Conservation (phyloP, 495 filamentous ascomycete species). For the Neurospora intermedia region DNA sequence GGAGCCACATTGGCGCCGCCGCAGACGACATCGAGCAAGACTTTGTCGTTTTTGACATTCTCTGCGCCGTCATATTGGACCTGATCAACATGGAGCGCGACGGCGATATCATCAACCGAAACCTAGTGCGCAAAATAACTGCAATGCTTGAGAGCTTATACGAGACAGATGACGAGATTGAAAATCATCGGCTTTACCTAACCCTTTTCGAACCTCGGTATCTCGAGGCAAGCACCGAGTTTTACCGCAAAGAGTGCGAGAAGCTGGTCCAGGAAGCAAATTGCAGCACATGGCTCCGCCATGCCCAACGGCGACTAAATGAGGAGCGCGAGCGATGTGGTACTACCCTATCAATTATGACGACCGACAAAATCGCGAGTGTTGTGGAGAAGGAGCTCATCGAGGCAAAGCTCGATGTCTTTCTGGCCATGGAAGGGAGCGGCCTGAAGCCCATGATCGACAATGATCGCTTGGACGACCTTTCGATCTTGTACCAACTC, state of each 20-base stretch:
- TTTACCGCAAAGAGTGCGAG: constrained; percentile 68
- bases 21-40: constrained; percentile 19
- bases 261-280: constrained; percentile 65
- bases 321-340: constrained; percentile 77
- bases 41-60: constrained; percentile 50
- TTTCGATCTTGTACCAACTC: constrained; percentile 66
- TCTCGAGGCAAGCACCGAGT: constrained; percentile 54
- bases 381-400: constrained; percentile 80
- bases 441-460: constrained; percentile 87
- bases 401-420: constrained; percentile 59
- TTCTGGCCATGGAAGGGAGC: constrained; percentile 73
- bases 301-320: constrained; percentile 56
- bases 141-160: constrained; percentile 90
- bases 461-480: constrained; percentile 66
- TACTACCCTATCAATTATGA: constrained; percentile 61
- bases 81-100: constrained; percentile 87
- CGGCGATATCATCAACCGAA: constrained; percentile 80
- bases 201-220: constrained; percentile 74
- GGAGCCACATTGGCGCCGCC: constrained; percentile 30
- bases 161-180: constrained; percentile 62
- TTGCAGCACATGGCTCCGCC: constrained; percentile 73
- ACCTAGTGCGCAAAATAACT: constrained; percentile 68
- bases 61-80: constrained; percentile 76
- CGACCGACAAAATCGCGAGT: constrained; percentile 58
- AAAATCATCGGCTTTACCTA: constrained; percentile 71